Base-by-base conservation (phyloP, 2,329 filamentous ascomycete genomes). In the Claviceps humidiphila region DNA sequence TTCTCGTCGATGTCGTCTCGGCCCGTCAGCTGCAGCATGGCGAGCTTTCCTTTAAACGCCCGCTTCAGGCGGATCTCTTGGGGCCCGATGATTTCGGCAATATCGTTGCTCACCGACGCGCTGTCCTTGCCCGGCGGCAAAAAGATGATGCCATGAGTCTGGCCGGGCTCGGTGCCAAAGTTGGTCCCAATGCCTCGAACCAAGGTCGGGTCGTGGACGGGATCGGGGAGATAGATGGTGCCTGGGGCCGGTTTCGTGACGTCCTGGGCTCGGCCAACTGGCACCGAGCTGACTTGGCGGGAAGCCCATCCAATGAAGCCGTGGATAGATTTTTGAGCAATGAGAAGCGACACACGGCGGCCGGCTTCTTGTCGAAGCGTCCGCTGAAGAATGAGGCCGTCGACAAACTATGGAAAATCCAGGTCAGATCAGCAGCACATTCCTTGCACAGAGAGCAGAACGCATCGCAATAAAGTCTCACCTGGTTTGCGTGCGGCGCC, bases 401-500 rank as follows among this genome's bases (percentile, higher is more conserved):
- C 93, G 64, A 97, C 90, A 60, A 98, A 98, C 84, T 95, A 64
- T 14, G 41, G 24, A 1, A 49, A 24, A n/a, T 11, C 4, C 39
- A 37, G n/a, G 49, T 42, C 26, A 11, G 20, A n/a, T 17, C 8
- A 22, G 39, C 38, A 50, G 30, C 30, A 22, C 30, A 16, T 30
- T 8, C 14, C n/a, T 22, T 30, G 26, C 26, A 30, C 26, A 30
- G 8, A 43, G 13, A 43, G 17, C 20, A 43, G 17, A 24, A 22
- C 6, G 13, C 14, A 26, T 14, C 22, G 43, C 43, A 24, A 8
- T 14, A 13, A 11, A 22, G 8, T 9, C 75, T 55, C 71, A 89
- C 85, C 79, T 93, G 89, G 67, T 98, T 98, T 55, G 91, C 91
- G 74, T 98, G 93, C 58, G 93, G 93, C 51, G 91, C 93, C 45